A percentile compares a stretch with the other conserved stretches of the same genome.
Conservation (phyloP, 108 stramenopile species). For the Nannochloropsis gaditana region DNA sequence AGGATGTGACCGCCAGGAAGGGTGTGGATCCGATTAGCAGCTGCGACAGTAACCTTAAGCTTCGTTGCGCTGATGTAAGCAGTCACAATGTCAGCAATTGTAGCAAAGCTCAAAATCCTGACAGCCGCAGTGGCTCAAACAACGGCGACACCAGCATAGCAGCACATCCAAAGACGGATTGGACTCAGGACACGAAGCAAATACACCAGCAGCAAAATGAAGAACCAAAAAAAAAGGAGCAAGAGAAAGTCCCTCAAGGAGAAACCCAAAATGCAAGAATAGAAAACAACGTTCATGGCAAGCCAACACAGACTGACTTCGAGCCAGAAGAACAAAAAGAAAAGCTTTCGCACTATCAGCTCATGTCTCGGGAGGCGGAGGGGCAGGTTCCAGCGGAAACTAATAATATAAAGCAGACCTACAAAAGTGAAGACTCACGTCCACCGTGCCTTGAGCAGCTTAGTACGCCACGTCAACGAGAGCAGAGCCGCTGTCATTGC, state of each 20-base stretch:
- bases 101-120: background rate
- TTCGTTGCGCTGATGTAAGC: background rate
- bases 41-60: background rate
- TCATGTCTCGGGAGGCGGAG: too few species aligned
- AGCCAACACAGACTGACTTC: too few species aligned
- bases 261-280: too few species aligned
- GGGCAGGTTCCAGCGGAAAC: too few species aligned
- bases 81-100: background rate
- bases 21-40: background rate
- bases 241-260: background rate
- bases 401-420: too few species aligned
- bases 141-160: background rate
- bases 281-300: too few species aligned
- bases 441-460: background rate
- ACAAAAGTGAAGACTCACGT: too few species aligned
- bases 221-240: background rate
- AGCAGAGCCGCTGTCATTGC: background rate
- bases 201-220: background rate
- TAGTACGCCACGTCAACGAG: background rate
- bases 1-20: background rate
- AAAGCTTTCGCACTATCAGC: too few species aligned
- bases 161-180: constrained; percentile 1
- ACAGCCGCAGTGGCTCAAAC: background rate
- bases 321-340: too few species aligned
- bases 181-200: background rate